Conservation (phyloP, 2,329 filamentous ascomycete species). For the Phaeosphaeria sp. region DNA sequence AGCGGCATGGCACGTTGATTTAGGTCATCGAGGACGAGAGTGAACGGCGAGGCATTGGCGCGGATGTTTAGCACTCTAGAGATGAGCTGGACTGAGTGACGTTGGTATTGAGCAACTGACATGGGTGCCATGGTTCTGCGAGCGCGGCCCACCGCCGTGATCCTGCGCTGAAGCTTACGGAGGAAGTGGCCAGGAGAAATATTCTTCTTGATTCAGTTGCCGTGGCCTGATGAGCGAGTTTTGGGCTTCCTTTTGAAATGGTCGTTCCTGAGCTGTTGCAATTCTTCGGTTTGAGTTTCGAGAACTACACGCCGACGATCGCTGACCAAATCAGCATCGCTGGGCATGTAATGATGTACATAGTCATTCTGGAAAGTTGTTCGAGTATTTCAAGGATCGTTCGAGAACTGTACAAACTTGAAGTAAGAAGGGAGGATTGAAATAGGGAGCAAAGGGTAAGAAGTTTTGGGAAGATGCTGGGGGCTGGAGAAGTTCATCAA, state of each 20-base stretch:
- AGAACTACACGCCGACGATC: no score
- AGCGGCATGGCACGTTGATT: slow-evolving; percentile 79
- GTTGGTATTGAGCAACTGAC: slow-evolving; percentile 67
- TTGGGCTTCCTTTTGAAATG: not conserved
- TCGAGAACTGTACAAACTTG: no score
- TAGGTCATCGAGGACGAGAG: slow-evolving; percentile 81
- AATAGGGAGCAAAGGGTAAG: no score
- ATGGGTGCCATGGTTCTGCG: slow-evolving; percentile 26
- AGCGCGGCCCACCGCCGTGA: slow-evolving; percentile 12
- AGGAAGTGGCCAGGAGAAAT: slow-evolving; percentile 14
- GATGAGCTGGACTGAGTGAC: slow-evolving; percentile 83
- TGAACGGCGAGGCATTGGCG: slow-evolving; percentile 84
- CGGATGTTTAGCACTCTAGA: slow-evolving; percentile 81
- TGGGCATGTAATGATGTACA: no score
- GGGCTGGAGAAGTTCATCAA: no score
- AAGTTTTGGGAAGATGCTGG: no score
- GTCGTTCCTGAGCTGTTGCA: not conserved
- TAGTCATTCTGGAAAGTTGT: no score
- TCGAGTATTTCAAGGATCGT: no score
- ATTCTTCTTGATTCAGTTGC: slow-evolving; percentile 25
- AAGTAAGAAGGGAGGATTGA: no score
- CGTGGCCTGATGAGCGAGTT: slow-evolving; percentile 6
- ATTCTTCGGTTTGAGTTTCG: no score
- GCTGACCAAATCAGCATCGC: no score
- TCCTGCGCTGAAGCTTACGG: slow-evolving; percentile 23